phyloP scores from a whole-genome alignment of 2,329 filamentous ascomycete species.

The Alternaria solani region DNA sequence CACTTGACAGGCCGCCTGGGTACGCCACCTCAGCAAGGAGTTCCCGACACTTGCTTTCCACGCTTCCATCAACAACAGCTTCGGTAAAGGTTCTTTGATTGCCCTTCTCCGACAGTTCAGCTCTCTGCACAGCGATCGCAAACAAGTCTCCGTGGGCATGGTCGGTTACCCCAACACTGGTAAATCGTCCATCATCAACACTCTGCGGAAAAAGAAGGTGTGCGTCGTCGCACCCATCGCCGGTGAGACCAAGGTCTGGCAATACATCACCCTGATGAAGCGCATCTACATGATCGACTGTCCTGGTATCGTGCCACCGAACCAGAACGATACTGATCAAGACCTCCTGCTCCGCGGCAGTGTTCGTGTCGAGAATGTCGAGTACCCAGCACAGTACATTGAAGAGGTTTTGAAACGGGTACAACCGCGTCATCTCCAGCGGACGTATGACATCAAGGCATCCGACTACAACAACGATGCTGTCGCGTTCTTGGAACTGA shows the following conservation, averaged over 20 bases:
- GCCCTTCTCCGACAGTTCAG: slow-evolving; percentile 93
- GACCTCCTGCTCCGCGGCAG: slow-evolving; percentile 91
- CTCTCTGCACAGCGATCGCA: slow-evolving; percentile 84
- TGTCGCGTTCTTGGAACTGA: slow-evolving; percentile 82
- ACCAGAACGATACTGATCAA: slow-evolving; percentile 80
- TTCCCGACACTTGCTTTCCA: slow-evolving; percentile 96
- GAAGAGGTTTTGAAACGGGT: slow-evolving; percentile 80
- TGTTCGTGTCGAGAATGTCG: slow-evolving; percentile 93
- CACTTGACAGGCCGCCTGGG: slow-evolving; percentile 81
- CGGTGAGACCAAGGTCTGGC: slow-evolving; percentile 97
- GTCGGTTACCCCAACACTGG: slow-evolving; percentile 93
- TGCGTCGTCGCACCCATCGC: slow-evolving; percentile 94
- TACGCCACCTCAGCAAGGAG: slow-evolving; percentile 84
- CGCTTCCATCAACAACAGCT: slow-evolving; percentile 92
- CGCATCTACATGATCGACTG: slow-evolving; percentile 95
- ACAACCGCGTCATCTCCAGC: slow-evolving; percentile 86
- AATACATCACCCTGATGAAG: slow-evolving; percentile 96
- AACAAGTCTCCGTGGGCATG: slow-evolving; percentile 92
- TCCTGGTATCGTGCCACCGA: slow-evolving; percentile 93
- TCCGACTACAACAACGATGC: slow-evolving; percentile 76
- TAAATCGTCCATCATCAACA: slow-evolving; percentile 98
- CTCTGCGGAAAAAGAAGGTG: slow-evolving; percentile 90
- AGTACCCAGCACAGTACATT: slow-evolving; percentile 96
- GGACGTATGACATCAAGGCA: slow-evolving; percentile 87
- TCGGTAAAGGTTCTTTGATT: slow-evolving; percentile 94